phyloP scores from a whole-genome alignment of 2,329 filamentous ascomycete species.

The Lithohypha guttulata region DNA sequence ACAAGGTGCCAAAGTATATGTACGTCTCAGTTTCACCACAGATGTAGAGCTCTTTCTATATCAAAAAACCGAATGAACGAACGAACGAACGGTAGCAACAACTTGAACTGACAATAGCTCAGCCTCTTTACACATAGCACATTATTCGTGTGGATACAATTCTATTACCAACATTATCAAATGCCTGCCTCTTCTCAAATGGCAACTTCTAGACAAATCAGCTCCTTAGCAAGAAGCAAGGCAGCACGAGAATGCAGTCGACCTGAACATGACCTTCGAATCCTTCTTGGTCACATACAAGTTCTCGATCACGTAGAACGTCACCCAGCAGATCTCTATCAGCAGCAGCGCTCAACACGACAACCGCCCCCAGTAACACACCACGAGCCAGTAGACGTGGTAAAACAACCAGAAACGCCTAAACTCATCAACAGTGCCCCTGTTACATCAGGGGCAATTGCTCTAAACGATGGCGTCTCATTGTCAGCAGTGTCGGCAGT shows the following conservation, averaged over 20 bases:
- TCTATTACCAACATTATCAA: background rate
- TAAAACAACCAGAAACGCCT: background rate
- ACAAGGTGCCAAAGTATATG: too few relatives aligned
- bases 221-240: background rate
- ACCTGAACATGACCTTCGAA: slow-evolving; percentile 11
- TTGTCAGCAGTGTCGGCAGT: background rate
- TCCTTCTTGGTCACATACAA: slow-evolving; percentile 13
- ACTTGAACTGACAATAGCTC: background rate
- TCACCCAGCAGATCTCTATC: background rate
- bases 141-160: background rate
- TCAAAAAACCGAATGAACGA: too few relatives aligned
- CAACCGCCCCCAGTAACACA: background rate
- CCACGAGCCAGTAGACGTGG: background rate
- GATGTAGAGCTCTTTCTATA: background rate
- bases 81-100: background rate
- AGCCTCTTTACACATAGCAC: background rate
- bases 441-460: background rate
- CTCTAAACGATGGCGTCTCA: background rate
- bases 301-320: slow-evolving; percentile 14
- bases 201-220: background rate
- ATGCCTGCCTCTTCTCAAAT: background rate
- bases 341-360: background rate
- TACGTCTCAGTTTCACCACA: too few relatives aligned
- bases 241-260: background rate
- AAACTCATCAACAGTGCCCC: background rate